These are phyloP conservation scores for Fennellomyces sp. DNA, from an alignment of 371 early-diverging fungal species.

Conservation along the genomic window DNA sequence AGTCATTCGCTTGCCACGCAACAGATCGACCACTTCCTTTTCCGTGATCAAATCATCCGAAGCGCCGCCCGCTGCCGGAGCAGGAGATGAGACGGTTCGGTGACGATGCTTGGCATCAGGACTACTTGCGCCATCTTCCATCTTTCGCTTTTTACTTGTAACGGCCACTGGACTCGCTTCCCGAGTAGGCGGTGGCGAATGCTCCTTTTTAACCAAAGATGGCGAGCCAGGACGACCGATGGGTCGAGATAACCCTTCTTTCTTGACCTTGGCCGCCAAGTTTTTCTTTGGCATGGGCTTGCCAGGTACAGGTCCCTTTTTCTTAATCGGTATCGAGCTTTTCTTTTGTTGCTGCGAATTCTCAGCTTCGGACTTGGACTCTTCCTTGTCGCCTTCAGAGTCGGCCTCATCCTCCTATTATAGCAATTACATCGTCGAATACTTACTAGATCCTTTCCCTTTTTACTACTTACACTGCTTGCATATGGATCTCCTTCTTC, in stretches of 20 bases:
- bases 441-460: neutral
- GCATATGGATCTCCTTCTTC: slow-evolving; percentile 78
- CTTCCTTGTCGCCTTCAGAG: slow-evolving; percentile 52
- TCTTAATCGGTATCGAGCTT: slow-evolving; percentile 37
- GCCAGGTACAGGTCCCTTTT: slow-evolving; percentile 28
- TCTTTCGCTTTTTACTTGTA: slow-evolving; percentile 38
- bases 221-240: slow-evolving; percentile 52
- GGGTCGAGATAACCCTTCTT: slow-evolving; percentile 50
- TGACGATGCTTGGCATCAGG: slow-evolving; percentile 13
- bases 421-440: neutral
- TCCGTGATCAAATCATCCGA: slow-evolving; percentile 62
- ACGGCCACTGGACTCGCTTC: slow-evolving; percentile 5
- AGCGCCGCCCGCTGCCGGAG: slow-evolving; percentile 5
- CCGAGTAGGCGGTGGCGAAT: slow-evolving; percentile 21
- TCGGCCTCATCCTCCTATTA: slow-evolving; percentile 52
- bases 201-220: slow-evolving; percentile 26
- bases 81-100: slow-evolving; percentile 2
- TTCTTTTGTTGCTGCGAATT: slow-evolving; percentile 41
- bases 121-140: slow-evolving; percentile 17
- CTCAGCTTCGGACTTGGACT: slow-evolving; percentile 41
- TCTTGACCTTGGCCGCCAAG: slow-evolving; percentile 43
- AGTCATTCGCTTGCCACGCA: slow-evolving; percentile 61
- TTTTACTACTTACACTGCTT: slow-evolving; percentile 52
- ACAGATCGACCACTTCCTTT: slow-evolving; percentile 62
- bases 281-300: slow-evolving; percentile 37